Evolutionary conservation across 495 filamentous ascomycete species (phyloP).

Genomic region (Lichenothelia convexa): DNA sequence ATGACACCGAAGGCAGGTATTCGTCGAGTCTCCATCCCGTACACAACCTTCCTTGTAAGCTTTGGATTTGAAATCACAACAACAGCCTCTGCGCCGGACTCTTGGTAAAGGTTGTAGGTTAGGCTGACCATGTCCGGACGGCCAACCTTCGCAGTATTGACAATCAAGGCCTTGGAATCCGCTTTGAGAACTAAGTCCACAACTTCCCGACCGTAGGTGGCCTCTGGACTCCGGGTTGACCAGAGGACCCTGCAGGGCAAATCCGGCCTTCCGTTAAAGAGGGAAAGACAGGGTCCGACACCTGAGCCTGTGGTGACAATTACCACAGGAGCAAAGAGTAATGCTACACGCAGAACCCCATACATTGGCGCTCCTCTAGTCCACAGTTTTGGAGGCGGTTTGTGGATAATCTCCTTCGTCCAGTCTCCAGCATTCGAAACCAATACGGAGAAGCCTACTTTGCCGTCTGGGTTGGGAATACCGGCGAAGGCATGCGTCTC

Average conservation of each 20-base stretch:
- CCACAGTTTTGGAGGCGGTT: slow-evolving; percentile 41
- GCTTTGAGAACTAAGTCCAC: slow-evolving; percentile 30
- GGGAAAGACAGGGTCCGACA: slow-evolving; percentile 50
- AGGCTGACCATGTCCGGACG: slow-evolving; percentile 37
- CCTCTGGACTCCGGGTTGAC: slow-evolving; percentile 34
- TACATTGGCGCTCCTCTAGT: slow-evolving; percentile 34
- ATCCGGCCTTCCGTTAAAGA: slow-evolving; percentile 24
- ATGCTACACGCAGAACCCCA: slow-evolving; percentile 56
- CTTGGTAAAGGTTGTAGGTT: slow-evolving; percentile 35
- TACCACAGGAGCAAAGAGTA: slow-evolving; percentile 47
- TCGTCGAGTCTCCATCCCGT: slow-evolving; percentile 50
- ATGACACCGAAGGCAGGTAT: slow-evolving; percentile 62
- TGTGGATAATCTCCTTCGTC: slow-evolving; percentile 45
- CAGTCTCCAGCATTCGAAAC: slow-evolving; percentile 75
- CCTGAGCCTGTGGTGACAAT: slow-evolving; percentile 72
- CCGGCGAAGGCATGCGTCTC: slow-evolving; percentile 77
- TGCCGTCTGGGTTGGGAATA: slow-evolving; percentile 33
- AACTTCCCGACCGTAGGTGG: slow-evolving; percentile 35
- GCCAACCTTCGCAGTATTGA: slow-evolving; percentile 32
- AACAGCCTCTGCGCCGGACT: slow-evolving; percentile 50
- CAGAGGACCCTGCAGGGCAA: slow-evolving; percentile 38
- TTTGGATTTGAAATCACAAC: slow-evolving; percentile 61
- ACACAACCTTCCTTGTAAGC: slow-evolving; percentile 53
- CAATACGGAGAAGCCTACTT: slow-evolving; percentile 46
- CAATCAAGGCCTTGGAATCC: slow-evolving; percentile 35